Evolutionary conservation across 495 filamentous ascomycete species (phyloP).

Genomic region (Neurospora sp.): DNA sequence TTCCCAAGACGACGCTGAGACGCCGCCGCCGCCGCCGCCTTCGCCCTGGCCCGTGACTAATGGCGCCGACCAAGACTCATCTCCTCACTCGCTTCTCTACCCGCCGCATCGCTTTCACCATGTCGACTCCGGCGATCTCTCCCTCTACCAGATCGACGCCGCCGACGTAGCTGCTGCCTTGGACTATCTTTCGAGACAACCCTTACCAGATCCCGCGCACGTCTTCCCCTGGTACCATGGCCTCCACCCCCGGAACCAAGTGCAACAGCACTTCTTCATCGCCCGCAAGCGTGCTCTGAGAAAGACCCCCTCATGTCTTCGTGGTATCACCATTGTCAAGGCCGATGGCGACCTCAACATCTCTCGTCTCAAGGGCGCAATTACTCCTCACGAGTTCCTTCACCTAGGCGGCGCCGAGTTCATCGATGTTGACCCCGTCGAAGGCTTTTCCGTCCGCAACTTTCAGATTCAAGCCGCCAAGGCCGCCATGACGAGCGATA

Average conservation of each 20-base stretch:
- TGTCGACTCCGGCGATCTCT: conserved; percentile 44
- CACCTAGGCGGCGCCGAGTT: conserved; percentile 40
- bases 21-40: conserved; percentile 42
- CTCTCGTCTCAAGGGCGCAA: conserved; percentile 77
- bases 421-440: conserved; percentile 67
- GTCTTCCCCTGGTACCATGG: conserved; percentile 99
- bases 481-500: conserved; percentile 76
- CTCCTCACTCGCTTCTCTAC: conserved; percentile 56
- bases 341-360: conserved; percentile 66
- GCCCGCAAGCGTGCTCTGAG: conserved; percentile 60
- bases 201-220: conserved; percentile 67
- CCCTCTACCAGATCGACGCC: conserved; percentile 65
- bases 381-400: conserved; percentile 71
- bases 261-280: conserved; percentile 83
- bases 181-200: conserved; percentile 62
- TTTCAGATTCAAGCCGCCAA: conserved; percentile 96
- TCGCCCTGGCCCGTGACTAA: conserved; percentile 30
- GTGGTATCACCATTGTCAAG: conserved; percentile 80
- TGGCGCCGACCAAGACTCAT: conserved; percentile 36
- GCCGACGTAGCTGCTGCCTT: conserved; percentile 58
- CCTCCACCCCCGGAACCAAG: conserved; percentile 76
- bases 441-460: conserved; percentile 79
- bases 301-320: conserved; percentile 66
- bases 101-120: conserved; percentile 55
- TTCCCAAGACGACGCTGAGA: conserved; percentile 49